phyloP scores from a whole-genome alignment of 352 stramenopile species.

The Phytophthora melonis region DNA sequence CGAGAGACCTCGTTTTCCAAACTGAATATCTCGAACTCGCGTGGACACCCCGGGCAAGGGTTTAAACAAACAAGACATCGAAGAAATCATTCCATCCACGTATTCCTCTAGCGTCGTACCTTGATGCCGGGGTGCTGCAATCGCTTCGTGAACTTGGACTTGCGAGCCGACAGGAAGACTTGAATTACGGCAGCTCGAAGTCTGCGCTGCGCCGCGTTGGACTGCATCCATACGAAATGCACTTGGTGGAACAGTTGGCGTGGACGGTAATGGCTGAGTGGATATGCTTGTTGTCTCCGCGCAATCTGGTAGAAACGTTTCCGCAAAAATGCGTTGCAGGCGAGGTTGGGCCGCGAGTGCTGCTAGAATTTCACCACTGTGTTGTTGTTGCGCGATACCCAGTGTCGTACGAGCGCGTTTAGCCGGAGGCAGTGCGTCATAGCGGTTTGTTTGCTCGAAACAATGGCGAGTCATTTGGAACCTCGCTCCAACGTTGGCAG shows the following conservation, averaged over 20 bases:
- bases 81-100: conserved; percentile 1
- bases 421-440: neutral
- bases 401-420: conserved; percentile 1
- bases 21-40: neutral
- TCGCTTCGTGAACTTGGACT: neutral
- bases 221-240: neutral
- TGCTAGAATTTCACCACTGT: neutral
- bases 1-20: neutral
- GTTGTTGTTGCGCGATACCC: conserved; percentile 3
- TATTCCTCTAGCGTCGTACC: neutral
- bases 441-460: neutral
- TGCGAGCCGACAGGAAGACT: neutral
- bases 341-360: neutral
- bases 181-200: neutral
- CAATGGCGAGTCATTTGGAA: no score
- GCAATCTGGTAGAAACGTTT: neutral
- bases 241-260: neutral
- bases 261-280: no score
- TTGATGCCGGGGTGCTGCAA: neutral
- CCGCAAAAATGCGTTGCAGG: conserved; percentile 1
- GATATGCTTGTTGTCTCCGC: neutral
- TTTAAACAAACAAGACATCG: neutral
- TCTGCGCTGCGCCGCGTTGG: neutral
- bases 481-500: no score
- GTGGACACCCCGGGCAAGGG: neutral